phyloP scores from a whole-genome alignment of 257 asterid genomes.

The Solanum appendiculatum region DNA sequence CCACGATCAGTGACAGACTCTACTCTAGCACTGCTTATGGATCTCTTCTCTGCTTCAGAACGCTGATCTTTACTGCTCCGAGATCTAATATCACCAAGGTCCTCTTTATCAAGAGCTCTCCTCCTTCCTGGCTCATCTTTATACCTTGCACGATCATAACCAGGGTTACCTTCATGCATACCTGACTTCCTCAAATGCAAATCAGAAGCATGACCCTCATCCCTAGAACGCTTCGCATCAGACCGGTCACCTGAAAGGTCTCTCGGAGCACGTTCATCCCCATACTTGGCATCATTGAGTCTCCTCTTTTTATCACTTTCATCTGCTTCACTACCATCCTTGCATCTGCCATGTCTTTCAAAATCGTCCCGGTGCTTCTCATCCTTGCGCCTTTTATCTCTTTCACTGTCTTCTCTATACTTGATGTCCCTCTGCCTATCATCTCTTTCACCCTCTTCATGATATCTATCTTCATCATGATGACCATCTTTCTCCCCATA shows the following conservation, averaged over 20 bases:
- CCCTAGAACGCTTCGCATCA: slow-evolving; percentile 53
- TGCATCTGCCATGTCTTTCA: slow-evolving; percentile 43
- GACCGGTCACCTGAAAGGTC: slow-evolving; percentile 63
- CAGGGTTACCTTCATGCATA: slow-evolving; percentile 53
- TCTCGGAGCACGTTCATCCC: slow-evolving; percentile 49
- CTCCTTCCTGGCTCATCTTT: slow-evolving; percentile 73
- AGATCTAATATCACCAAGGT: slow-evolving; percentile 55
- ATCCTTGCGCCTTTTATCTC: slow-evolving; percentile 46
- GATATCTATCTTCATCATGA: slow-evolving; percentile 51
- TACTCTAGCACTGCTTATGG: slow-evolving; percentile 32
- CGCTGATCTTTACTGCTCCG: slow-evolving; percentile 58
- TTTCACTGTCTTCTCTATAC: slow-evolving; percentile 46
- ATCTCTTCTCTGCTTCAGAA: slow-evolving; percentile 55
- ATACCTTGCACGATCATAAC: slow-evolving; percentile 49
- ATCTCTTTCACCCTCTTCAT: slow-evolving; percentile 55
- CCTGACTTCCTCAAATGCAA: slow-evolving; percentile 48
- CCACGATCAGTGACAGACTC: slow-evolving; percentile 53
- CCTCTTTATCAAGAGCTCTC: slow-evolving; percentile 61
- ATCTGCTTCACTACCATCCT: slow-evolving; percentile 54
- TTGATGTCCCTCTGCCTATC: slow-evolving; percentile 34
- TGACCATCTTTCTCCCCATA: slow-evolving; percentile 51
- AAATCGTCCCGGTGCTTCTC: slow-evolving; percentile 55
- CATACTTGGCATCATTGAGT: slow-evolving; percentile 46
- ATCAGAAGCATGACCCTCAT: slow-evolving; percentile 52
- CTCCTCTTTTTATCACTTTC: slow-evolving; percentile 66